Evolutionary conservation across 176 grass and related monocot species (phyloP).

Genomic region (Musa acuminata): DNA sequence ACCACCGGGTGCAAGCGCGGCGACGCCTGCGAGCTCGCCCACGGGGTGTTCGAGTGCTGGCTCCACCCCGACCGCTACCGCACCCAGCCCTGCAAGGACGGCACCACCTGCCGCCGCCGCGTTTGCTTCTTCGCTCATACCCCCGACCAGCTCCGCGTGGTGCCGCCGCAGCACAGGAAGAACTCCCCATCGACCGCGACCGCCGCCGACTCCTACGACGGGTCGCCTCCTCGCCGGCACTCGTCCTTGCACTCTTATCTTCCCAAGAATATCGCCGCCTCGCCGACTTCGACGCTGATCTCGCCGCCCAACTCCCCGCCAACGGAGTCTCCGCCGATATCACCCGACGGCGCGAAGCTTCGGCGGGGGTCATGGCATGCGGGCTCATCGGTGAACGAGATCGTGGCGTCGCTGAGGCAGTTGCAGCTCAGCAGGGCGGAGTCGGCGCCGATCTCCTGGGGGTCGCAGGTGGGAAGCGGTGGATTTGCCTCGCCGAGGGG

Average conservation of each 20-base stretch:
- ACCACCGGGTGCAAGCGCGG: background rate
- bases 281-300: background rate
- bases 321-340: slow-evolving; percentile 4
- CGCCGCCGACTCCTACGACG: background rate
- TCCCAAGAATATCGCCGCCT: background rate
- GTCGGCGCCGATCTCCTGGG: background rate
- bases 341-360: background rate
- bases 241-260: too few species aligned
- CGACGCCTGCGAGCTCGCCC: slow-evolving; percentile 7
- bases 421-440: background rate
- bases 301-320: background rate
- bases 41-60: slow-evolving; percentile 16
- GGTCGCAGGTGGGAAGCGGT: background rate
- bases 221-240: too few species aligned
- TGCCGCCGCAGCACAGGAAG: background rate
- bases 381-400: background rate
- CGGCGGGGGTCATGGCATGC: background rate
- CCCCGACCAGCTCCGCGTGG: slow-evolving; percentile 5
- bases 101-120: slow-evolving; percentile 10
- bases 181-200: background rate
- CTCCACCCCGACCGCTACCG: slow-evolving; percentile 10
- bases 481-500: background rate
- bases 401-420: slow-evolving; percentile 2
- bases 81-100: slow-evolving; percentile 15
- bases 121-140: slow-evolving; percentile 15